Conservation (phyloP, 108 stramenopile genomes). For the Fistulifera solaris region DNA sequence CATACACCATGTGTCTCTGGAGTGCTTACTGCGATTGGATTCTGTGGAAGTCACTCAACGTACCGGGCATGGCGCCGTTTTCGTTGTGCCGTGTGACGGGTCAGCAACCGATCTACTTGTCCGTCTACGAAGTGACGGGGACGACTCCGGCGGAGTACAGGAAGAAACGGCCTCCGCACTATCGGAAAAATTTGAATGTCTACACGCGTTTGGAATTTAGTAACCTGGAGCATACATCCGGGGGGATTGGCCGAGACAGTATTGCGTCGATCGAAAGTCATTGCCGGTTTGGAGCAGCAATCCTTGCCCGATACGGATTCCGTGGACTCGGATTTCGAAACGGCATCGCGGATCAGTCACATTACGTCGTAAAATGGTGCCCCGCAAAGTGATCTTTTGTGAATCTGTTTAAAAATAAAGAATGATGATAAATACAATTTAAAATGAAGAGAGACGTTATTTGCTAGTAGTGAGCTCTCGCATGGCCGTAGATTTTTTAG, state of each 20-base stretch:
- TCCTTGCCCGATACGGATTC: slow-evolving; percentile 8
- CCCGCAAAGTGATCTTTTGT: too few species aligned
- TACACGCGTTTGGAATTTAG: slow-evolving; percentile 38
- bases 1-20: slow-evolving; percentile 62
- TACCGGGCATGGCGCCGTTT: slow-evolving; percentile 53
- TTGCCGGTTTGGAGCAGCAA: slow-evolving; percentile 1
- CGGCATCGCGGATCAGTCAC: slow-evolving; percentile 1
- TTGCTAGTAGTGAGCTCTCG: too few species aligned
- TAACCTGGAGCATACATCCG: slow-evolving; percentile 18
- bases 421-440: too few species aligned
- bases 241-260: slow-evolving; percentile 17
- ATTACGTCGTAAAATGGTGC: too few species aligned
- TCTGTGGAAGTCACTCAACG: slow-evolving; percentile 49
- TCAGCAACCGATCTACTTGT: slow-evolving; percentile 44
- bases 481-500: too few species aligned
- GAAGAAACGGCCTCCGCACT: slow-evolving; percentile 26
- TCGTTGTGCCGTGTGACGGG: slow-evolving; percentile 38
- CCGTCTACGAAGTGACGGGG: slow-evolving; percentile 35
- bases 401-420: too few species aligned
- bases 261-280: background rate
- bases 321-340: slow-evolving; percentile 11
- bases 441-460: too few species aligned
- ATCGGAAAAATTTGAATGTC: slow-evolving; percentile 22
- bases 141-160: slow-evolving; percentile 27
- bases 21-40: slow-evolving; percentile 40